Base-by-base conservation (phyloP, 305 asterid species). In the Solanum hybrid region DNA sequence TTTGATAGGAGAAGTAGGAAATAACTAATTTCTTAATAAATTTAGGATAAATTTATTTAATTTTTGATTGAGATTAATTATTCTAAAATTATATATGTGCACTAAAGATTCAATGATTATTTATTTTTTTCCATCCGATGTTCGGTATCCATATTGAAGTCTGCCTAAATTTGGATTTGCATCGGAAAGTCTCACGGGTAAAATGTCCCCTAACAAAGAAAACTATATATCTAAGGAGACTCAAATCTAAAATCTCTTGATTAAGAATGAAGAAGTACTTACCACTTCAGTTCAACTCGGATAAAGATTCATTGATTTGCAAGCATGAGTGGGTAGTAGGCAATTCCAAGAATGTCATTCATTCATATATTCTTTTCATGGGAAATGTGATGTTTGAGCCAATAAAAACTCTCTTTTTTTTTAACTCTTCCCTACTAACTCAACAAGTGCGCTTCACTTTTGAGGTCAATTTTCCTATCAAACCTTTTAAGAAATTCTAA, bases 231-330 rank as follows among this genome's bases (percentile, higher is more conserved):
- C 8, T 16, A 51, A 51, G 1, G 3, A 51, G 0, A 16, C 8
- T 51, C 9, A 16, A 51, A 51, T 5, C 4, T 0, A 5, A 51
- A 5, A 16, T 51, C 3, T 16, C 3, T 51, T 51, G 3, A 2
- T 2, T 51, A 14, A 51, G 1, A 16, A 51, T 51, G 1, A 51
- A 5, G 3, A 51, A 16, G 0, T 51, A 51, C 3, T 16, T 51
- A 16, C 7, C n/a, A 1, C 1, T 51, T 16, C 0, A 2, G 0
- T 0, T 0, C 0, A 46, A 46, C 64, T 5, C n/a, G 3, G 4
- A 2, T 16, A 51, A 51, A 16, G 17, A 46, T 80, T 26, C 69
- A 80, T 80, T 40, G 36, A 38, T 27, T 46, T 84, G 7, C 42
- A 31, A 51, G 75, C 42, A 51, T 84, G 87, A 31, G 75, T 31